A percentile compares a stretch with the other conserved stretches of the same genome.
Conservation (phyloP, 805 yeast genomes). For the Cyberlindnera suaveolens region DNA sequence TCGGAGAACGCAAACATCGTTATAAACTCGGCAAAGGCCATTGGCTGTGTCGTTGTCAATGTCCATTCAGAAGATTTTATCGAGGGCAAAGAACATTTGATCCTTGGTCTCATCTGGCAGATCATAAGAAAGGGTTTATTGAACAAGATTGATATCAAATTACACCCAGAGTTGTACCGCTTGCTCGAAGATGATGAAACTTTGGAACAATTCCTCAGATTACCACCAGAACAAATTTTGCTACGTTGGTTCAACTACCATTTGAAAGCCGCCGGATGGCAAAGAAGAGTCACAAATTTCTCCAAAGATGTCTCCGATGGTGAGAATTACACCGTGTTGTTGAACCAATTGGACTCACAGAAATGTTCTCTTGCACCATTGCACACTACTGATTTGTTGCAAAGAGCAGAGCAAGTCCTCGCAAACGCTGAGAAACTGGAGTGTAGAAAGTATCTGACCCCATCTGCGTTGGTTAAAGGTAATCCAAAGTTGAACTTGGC, state of each 20-base stretch:
- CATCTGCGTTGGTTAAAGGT: conserved; percentile 88
- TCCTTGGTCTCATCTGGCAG: conserved; percentile 93
- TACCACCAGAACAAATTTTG: conserved; percentile 96
- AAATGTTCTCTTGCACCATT: conserved; percentile 79
- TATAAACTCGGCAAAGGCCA: conserved; percentile 96
- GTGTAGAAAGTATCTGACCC: conserved; percentile 91
- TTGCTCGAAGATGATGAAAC: conserved; percentile 95
- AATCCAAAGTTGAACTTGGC: conserved; percentile 96
- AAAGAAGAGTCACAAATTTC: conserved; percentile 80
- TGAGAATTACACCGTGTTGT: conserved; percentile 85
- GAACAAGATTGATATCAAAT: conserved; percentile 90
- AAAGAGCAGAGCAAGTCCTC: conserved; percentile 84
- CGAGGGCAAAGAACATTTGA: conserved; percentile 90
- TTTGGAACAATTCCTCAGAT: conserved; percentile 88
- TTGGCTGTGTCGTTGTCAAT: conserved; percentile 96
- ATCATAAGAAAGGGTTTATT: conserved; percentile 93
- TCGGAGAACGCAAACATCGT: conserved; percentile 96
- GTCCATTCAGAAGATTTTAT: conserved; percentile 94
- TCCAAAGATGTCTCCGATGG: conserved; percentile 88
- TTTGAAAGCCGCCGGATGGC: conserved; percentile 86
- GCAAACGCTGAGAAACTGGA: conserved; percentile 84
- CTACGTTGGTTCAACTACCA: conserved; percentile 98
- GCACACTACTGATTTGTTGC: conserved; percentile 63
- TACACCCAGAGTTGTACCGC: conserved; percentile 94
- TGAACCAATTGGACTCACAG: conserved; percentile 84